These are phyloP conservation scores for Echinochloa phyllopogon DNA, from an alignment of 176 grass and related monocot genomes.

Conservation along the genomic window DNA sequence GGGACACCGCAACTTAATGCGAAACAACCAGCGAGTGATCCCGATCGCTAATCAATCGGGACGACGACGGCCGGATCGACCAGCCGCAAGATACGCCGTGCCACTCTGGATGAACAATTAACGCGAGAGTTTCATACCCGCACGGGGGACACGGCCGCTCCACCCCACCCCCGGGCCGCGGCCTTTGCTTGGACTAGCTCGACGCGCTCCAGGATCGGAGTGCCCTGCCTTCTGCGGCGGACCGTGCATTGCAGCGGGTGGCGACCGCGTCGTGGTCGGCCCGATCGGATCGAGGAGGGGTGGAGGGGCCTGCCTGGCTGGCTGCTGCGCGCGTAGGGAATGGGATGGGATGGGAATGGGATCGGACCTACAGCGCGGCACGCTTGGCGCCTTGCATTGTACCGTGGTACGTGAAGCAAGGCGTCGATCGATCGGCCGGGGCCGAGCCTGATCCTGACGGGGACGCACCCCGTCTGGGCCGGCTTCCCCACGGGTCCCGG, in stretches of 20 bases:
- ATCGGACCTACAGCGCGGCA: neutral
- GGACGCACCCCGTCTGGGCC: neutral
- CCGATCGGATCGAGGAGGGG: neutral
- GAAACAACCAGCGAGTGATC: neutral
- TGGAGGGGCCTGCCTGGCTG: neutral
- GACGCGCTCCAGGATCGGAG: no score
- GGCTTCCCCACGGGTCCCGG: neutral
- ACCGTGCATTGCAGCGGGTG: neutral
- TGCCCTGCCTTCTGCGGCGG: neutral
- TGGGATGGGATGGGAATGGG: neutral
- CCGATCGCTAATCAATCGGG: neutral
- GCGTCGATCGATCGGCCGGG: neutral
- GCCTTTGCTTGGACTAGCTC: no score
- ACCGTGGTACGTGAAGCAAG: neutral
- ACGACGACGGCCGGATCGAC: conserved; percentile 11
- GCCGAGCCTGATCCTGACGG: neutral
- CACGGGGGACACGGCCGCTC: no score
- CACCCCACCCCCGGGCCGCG: no score
- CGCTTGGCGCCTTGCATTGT: neutral
- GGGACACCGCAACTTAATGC: neutral
- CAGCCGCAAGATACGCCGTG: neutral
- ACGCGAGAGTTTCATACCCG: no score
- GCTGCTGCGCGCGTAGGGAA: neutral
- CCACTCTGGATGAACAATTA: neutral
- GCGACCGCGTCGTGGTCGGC: neutral